phyloP scores from a whole-genome alignment of 352 stramenopile genomes.

The Phytophthora sp. region DNA sequence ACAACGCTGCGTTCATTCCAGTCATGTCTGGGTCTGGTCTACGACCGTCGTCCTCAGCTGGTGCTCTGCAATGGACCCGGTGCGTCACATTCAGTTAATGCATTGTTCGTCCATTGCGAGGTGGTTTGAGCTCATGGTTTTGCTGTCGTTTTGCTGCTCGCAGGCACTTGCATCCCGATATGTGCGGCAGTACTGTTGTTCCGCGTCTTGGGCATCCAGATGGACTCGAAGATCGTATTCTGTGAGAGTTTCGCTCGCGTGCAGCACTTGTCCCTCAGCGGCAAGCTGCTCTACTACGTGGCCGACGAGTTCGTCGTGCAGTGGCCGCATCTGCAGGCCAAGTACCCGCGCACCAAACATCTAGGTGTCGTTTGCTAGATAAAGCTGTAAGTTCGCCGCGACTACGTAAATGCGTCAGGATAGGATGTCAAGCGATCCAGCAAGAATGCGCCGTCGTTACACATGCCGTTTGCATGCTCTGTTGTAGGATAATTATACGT shows the following conservation, averaged over 20 bases:
- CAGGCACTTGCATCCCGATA: constrained; percentile 94
- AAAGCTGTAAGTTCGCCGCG: neutral
- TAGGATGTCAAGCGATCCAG: neutral
- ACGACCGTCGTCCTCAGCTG: constrained; percentile 78
- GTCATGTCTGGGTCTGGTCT: constrained; percentile 79
- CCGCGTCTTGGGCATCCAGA: constrained; percentile 76
- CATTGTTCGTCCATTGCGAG: neutral
- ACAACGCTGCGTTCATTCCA: constrained; percentile 87
- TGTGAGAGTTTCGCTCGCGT: constrained; percentile 96
- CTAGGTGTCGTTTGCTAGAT: constrained; percentile 90
- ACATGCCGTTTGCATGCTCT: constrained; percentile 3
- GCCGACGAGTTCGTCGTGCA: constrained; percentile 95
- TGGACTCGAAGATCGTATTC: constrained; percentile 89
- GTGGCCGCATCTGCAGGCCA: constrained; percentile 89
- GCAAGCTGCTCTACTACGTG: constrained; percentile 93
- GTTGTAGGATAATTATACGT: neutral
- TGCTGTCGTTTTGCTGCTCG: neutral
- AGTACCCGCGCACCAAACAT: constrained; percentile 86
- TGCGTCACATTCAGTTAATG: neutral
- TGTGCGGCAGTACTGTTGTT: constrained; percentile 85
- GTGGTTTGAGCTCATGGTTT: neutral
- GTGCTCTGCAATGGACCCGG: constrained; percentile 94
- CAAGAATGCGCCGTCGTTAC: constrained; percentile 13
- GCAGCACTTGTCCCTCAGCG: constrained; percentile 91
- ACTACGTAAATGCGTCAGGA: constrained; percentile 14